phyloP scores from a whole-genome alignment of 1,284 basidiomycete species.

The Cryptococcus amylolentus region DNA sequence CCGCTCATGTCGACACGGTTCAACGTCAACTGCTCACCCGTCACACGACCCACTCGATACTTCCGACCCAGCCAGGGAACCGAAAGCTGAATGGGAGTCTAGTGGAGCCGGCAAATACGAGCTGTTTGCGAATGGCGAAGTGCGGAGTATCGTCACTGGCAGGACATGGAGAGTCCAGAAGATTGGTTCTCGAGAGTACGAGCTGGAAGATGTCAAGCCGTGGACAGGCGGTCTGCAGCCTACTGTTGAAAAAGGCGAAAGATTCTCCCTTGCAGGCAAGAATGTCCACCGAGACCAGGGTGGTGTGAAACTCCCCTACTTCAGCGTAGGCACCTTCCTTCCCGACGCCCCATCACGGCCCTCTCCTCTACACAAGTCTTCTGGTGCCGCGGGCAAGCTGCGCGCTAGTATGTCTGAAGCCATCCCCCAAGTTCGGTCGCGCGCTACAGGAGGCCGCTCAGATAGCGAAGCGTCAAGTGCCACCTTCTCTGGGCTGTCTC shows the following conservation, averaged over 20 bases:
- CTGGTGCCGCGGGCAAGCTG: not conserved
- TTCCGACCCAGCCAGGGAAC: constrained; percentile 3
- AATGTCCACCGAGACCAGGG: constrained; percentile 41
- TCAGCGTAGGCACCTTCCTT: constrained; percentile 1
- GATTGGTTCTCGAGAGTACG: constrained; percentile 37
- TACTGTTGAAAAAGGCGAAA: constrained; percentile 5
- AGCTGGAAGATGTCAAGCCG: constrained; percentile 32
- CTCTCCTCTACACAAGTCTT: not conserved
- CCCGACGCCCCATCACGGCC: not conserved
- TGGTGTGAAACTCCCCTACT: constrained; percentile 37
- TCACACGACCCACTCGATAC: constrained; percentile 20
- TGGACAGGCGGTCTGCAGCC: not conserved
- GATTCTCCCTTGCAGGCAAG: constrained; percentile 36
- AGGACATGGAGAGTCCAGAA: constrained; percentile 36
- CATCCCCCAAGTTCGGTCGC: not conserved
- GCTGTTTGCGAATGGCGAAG: constrained; percentile 39
- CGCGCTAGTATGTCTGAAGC: constrained; percentile 2
- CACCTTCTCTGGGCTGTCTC: constrained; percentile 7
- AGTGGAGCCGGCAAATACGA: constrained; percentile 44
- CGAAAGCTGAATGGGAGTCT: constrained; percentile 43
- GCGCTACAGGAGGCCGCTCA: not conserved
- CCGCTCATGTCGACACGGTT: constrained; percentile 19
- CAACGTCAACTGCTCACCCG: constrained; percentile 1
- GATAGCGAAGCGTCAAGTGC: constrained; percentile 18
- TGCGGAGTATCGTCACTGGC: constrained; percentile 34